Percentiles rank a stretch among this genome's conserved stretches.
These are phyloP conservation scores for Colletotrichum sp. DNA, from an alignment of 2,329 filamentous ascomycete species.

Conservation along the genomic window DNA sequence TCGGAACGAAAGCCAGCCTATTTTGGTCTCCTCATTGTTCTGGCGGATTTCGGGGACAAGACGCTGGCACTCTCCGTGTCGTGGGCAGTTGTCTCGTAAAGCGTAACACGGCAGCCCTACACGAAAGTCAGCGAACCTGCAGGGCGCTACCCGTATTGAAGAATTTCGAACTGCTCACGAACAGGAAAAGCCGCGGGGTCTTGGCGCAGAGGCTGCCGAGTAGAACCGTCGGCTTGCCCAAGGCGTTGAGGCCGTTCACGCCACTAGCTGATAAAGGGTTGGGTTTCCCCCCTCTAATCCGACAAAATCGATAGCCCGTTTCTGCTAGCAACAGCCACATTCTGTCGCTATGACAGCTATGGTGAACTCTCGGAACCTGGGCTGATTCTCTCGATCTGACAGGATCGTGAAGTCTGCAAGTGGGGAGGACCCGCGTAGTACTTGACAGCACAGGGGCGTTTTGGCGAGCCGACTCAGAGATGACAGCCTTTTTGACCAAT, in stretches of 20 bases:
- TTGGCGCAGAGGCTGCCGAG: background rate
- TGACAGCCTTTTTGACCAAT: background rate
- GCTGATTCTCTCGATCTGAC: background rate
- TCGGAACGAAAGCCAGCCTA: background rate
- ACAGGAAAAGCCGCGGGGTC: background rate
- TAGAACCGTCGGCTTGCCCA: background rate
- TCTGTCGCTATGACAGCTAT: slow-evolving; percentile 2
- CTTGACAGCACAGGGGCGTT: background rate
- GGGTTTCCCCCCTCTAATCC: background rate
- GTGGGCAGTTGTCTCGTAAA: background rate
- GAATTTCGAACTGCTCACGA: background rate
- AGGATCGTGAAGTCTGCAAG: background rate
- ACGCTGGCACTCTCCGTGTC: background rate
- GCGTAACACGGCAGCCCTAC: background rate
- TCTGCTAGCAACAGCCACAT: slow-evolving; percentile 15
- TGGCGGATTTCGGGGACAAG: background rate
- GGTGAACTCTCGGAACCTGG: background rate
- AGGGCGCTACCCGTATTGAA: background rate
- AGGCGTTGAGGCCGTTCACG: background rate
- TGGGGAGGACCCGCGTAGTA: background rate
- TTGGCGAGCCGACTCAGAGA: background rate
- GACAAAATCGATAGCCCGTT: slow-evolving; percentile 6
- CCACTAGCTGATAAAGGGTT: background rate
- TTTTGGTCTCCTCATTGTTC: background rate
- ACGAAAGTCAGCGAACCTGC: background rate